Base-by-base conservation (phyloP, 2,329 filamentous ascomycete species). In the Cladobotryum protrusum region DNA sequence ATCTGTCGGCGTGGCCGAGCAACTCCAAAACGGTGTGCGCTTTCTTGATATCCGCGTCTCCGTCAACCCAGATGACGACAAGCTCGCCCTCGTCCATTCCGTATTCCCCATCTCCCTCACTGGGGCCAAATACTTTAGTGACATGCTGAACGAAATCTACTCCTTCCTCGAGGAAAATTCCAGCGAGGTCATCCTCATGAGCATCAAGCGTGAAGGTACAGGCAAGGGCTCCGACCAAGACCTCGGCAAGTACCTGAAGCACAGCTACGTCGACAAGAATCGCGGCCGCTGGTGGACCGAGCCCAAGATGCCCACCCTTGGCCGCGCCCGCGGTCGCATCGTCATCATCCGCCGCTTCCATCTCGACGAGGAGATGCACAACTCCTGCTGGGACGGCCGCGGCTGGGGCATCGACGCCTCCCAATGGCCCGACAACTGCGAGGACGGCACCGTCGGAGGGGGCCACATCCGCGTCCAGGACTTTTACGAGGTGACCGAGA, bases 21-120 rank as follows among this genome's bases (percentile, higher is more conserved):
- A 99, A 69, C 81, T 99, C 24, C 76, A 83, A 50, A 92, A 96
- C 64, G 93, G 93, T 24, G 86, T 97, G 42, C 89, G 93, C 46
- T 97, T 96, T 75, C 83, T 99, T 57, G 93, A 99, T 65, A 81
- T 99, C 54, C 84, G 93, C 46, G 86, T 96, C 49, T 75, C 71
- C 34, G 74, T 71, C 49, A 70, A 62, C 56, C 56, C 65, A 34
- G 73, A 75, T 54, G 79, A 81, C 56, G 82, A 89, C 63, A 77
- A 81, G 37, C 77, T 97, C 14, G 74, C 84, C 48, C 86, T 99
- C 29, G 92, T 97, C 4, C 93, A 99, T 72, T 84, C 86, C 61
- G 88, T 82, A 19, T 97, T 97, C 65, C 90, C 93, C 49, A 83
- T 97, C 65, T 85, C 87, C 3, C 75, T 99, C 32, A 88, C 86